Evolutionary conservation across 176 grass and related monocot genomes (phyloP), one percentile per base, ranked within the genome.

Genomic region (Phoenix roebelenii): DNA sequence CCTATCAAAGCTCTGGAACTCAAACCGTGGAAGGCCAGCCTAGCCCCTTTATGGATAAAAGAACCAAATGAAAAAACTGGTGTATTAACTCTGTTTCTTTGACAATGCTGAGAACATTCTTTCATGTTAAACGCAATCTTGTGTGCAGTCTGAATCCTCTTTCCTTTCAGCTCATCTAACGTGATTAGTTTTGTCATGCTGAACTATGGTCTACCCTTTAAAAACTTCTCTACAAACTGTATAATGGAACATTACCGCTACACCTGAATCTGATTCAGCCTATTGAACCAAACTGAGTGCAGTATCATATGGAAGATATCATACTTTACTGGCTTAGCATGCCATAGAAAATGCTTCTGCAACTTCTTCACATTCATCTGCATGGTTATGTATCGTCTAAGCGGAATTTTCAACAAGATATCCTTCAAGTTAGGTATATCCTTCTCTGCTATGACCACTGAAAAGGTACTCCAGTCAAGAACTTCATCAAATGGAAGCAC

Each of bases 261-360:
- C 17, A 59, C 9, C 56, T 69, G 69, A 12, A 89, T 73, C 51
- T 81, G 79, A 63, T 78, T 89, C 51, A 89, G 49, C 63, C 90
- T 71, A 64, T 79, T 86, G 60, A 82, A 95, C 86, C 90, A 89
- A 74, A 95, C 23, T 29, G 83, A 89, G 74, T 95, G 90, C 52
- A 95, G 52, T 25, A 89, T 85, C 86, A 95, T 95, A 78, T 87
- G 77, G 79, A 95, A 95, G 15, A 95, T 63, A 20, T 95, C 90
- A 26, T 89, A 89, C 72, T 87, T 86, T 56, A 68, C 14, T 0
- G 91, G 91, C 61, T 73, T 82, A 18, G 32, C 16, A 82, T 90
- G 80, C 83, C 86, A 95, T n/a, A 90, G 17, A 71, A 90, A 95
- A 65, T 95, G 91, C 61, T 51, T 90, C 68, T 90, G 91, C 48